Evolutionary conservation across 805 yeast genomes (phyloP), one percentile per base, ranked within the genome.

Genomic region (Candida nemodendra): DNA sequence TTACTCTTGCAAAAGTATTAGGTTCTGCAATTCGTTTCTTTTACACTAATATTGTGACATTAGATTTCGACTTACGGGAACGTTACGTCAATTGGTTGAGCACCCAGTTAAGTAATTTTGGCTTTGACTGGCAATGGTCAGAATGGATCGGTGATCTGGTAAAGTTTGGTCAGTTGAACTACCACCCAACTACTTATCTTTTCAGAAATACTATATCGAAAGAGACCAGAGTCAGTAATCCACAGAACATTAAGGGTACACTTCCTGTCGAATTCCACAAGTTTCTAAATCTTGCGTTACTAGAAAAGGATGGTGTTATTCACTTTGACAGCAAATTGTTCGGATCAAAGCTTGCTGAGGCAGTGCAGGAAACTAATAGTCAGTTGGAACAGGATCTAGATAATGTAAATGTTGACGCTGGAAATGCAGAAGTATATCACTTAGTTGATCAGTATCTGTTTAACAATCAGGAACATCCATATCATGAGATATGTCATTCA

Each of bases 111-210:
- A 84, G 95, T 53, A 93, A 91, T 58, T 93, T 91, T 61, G 89
- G 84, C 40, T 93, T 87, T 64, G 86, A 90, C 25, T 93, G 99
- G 99, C 88, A 89, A 57, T 93, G 99, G 99, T 79, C 77, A 46
- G 98, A 90, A 61, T 93, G 99, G 99, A 77, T 73, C 18, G 64
- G 61, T 2, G 85, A 81, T 51, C 71, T 81, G 0, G 51, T 57
- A n/a, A 60, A 58, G 31, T 71, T 68, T 32, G 62, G 66, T 6
- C 60, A 68, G 9, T 65, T 73, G 24, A 59, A 66, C 23, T 79
- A 76, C 53, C 90, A 86, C 56, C 96, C 97, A 9, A 79, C 78
- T 48, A 71, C 76, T 45, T 76, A 74, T 31, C 83, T 91, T 48
- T 78, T 91, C 42, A 78, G 73, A 49, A 89, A 89, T 62, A 69